Conservation (phyloP, 257 asterid genomes). For the Solanum okadae region DNA sequence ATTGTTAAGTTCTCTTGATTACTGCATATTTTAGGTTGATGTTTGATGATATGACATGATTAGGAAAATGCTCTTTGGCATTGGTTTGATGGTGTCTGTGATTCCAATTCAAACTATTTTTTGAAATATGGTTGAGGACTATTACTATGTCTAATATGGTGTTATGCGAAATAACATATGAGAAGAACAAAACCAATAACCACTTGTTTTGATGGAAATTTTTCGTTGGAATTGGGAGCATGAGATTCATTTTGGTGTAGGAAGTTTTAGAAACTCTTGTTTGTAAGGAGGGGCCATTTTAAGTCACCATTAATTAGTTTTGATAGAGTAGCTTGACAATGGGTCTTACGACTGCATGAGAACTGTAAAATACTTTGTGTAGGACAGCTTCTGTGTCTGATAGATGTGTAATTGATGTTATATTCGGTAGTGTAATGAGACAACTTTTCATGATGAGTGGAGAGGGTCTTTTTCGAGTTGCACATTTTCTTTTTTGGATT, state of each 20-base stretch:
- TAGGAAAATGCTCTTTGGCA: neutral
- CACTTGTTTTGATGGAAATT: neutral
- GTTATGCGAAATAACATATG: neutral
- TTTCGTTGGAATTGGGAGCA: neutral
- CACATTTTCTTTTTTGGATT: neutral
- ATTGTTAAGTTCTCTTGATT: neutral
- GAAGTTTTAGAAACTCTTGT: neutral
- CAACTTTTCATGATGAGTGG: neutral
- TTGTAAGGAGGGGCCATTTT: neutral
- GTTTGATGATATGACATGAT: neutral
- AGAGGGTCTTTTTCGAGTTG: neutral
- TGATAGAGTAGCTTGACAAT: neutral
- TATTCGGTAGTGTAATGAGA: neutral
- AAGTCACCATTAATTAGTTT: neutral
- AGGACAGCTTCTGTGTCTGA: neutral
- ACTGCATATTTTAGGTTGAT: neutral
- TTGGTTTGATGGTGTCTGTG: neutral
- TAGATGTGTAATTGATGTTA: neutral
- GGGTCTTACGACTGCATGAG: neutral
- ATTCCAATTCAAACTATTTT: neutral
- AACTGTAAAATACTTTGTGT: neutral
- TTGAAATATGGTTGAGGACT: neutral
- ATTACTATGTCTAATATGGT: neutral
- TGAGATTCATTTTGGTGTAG: neutral
- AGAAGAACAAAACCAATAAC: neutral